Percentiles rank a stretch among this genome's conserved stretches.
Evolutionary conservation across 2,329 filamentous ascomycete genomes (phyloP).

Genomic region (Aspergillus neotritici): DNA sequence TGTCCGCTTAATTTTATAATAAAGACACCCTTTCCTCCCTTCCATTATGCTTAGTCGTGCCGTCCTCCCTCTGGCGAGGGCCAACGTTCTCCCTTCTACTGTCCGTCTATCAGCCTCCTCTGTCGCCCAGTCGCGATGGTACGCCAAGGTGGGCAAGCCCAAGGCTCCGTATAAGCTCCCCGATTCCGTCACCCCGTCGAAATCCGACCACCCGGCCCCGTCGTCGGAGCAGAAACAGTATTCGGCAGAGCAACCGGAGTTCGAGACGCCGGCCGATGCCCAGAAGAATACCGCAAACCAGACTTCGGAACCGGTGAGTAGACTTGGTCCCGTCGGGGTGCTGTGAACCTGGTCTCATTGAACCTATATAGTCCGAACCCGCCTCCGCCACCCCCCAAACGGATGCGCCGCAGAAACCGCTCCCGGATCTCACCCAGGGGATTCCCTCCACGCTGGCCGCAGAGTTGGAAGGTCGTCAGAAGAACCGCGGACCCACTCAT

Average conservation of each 20-base stretch:
- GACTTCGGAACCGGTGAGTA: conserved; percentile 24
- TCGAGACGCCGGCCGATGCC: conserved; percentile 30
- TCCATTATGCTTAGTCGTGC: conserved; percentile 42
- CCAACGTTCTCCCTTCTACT: conserved; percentile 32
- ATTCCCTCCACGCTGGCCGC: conserved; percentile 86
- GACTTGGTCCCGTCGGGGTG: background rate
- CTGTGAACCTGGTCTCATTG: background rate
- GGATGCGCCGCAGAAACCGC: conserved; percentile 53
- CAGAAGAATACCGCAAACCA: conserved; percentile 26
- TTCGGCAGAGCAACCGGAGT: conserved; percentile 36
- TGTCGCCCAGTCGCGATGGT: conserved; percentile 33
- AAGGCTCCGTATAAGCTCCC: conserved; percentile 33
- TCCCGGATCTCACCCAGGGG: conserved; percentile 88
- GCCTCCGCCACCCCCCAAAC: conserved; percentile 29
- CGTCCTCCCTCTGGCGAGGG: conserved; percentile 41
- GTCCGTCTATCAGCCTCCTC: conserved; percentile 31
- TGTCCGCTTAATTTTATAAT: too few species aligned
- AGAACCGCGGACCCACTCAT: conserved; percentile 31
- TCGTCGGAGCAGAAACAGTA: conserved; percentile 23
- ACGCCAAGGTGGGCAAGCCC: conserved; percentile 33
- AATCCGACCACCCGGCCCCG: conserved; percentile 22
- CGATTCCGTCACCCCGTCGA: conserved; percentile 24
- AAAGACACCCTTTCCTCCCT: background rate
- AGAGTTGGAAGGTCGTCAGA: conserved; percentile 54
- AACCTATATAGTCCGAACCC: conserved; percentile 29